Percentiles rank a stretch among this genome's conserved stretches.
Evolutionary conservation across 1,139 yeast species (phyloP).

Genomic region (Debaryomyces fabryi): DNA sequence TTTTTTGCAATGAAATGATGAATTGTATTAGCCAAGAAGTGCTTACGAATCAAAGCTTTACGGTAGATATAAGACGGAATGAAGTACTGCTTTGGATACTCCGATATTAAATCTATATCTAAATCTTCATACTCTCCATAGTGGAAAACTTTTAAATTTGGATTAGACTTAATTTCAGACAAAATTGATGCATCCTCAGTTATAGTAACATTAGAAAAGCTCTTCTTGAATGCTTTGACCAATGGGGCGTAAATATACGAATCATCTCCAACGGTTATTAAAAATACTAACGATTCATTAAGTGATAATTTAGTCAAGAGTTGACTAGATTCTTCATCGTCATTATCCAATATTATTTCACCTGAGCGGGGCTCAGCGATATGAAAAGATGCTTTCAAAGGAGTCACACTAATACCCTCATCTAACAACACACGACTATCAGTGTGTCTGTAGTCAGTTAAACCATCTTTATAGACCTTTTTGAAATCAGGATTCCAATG

Average conservation of each 20-base stretch:
- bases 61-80: slow-evolving; percentile 82
- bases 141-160: slow-evolving; percentile 52
- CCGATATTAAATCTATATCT: slow-evolving; percentile 64
- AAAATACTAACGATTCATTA: slow-evolving; percentile 22
- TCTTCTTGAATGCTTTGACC: slow-evolving; percentile 38
- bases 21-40: slow-evolving; percentile 80
- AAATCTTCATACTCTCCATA: slow-evolving; percentile 90
- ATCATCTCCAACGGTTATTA: slow-evolving; percentile 37
- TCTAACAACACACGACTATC: slow-evolving; percentile 58
- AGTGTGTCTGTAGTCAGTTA: slow-evolving; percentile 52
- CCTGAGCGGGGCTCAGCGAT: slow-evolving; percentile 59
- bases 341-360: slow-evolving; percentile 46
- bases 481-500: slow-evolving; percentile 86
- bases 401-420: slow-evolving; percentile 73
- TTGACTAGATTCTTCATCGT: slow-evolving; percentile 16
- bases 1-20: slow-evolving; percentile 72
- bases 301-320: slow-evolving; percentile 21
- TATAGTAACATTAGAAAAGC: slow-evolving; percentile 30
- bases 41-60: slow-evolving; percentile 88
- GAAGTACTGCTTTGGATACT: slow-evolving; percentile 49
- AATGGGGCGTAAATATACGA: slow-evolving; percentile 67
- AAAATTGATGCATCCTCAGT: slow-evolving; percentile 28
- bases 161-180: slow-evolving; percentile 21
- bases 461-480: slow-evolving; percentile 63
- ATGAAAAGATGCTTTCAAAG: slow-evolving; percentile 74